A percentile compares a stretch with the other conserved stretches of the same genome.
Evolutionary conservation across 768 basidiomycete species (phyloP).

Genomic region (Xerocomellus intermedius): DNA sequence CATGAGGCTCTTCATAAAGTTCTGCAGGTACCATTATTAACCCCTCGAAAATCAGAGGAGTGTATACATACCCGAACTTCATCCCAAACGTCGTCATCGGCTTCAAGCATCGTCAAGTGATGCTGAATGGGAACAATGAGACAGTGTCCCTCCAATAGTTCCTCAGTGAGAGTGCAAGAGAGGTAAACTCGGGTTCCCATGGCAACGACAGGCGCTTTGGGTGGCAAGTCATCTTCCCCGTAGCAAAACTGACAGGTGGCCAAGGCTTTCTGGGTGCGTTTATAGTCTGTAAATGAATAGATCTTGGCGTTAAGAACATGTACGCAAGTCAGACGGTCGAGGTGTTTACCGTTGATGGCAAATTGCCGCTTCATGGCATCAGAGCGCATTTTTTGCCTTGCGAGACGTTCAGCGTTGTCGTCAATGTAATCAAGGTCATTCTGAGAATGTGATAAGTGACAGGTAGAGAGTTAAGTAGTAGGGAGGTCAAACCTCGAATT

Average conservation of each 20-base stretch:
- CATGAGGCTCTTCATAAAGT: conserved; percentile 92
- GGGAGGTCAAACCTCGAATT: conserved; percentile 63
- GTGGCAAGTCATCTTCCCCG: conserved; percentile 87
- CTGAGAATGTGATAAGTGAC: conserved; percentile 34
- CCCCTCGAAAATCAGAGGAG: not conserved
- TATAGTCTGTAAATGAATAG: conserved; percentile 65
- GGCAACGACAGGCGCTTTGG: conserved; percentile 84
- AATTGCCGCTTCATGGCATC: conserved; percentile 97
- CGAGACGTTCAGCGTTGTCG: conserved; percentile 92
- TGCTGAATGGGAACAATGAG: conserved; percentile 96
- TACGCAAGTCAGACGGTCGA: not conserved
- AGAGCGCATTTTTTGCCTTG: conserved; percentile 91
- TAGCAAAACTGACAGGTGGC: conserved; percentile 87
- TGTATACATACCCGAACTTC: conserved; percentile 73
- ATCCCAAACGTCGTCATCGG: conserved; percentile 98
- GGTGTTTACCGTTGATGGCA: conserved; percentile 81
- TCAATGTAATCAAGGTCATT: conserved; percentile 94
- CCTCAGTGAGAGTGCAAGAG: conserved; percentile 84
- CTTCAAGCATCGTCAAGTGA: conserved; percentile 85
- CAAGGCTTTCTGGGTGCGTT: conserved; percentile 87
- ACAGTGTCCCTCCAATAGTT: conserved; percentile 90
- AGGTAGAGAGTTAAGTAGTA: not conserved
- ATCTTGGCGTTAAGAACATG: not conserved
- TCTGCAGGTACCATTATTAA: conserved; percentile 36
- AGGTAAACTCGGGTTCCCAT: conserved; percentile 90